Conservation (phyloP, 1,284 basidiomycete species). For the Naganishia albida region DNA sequence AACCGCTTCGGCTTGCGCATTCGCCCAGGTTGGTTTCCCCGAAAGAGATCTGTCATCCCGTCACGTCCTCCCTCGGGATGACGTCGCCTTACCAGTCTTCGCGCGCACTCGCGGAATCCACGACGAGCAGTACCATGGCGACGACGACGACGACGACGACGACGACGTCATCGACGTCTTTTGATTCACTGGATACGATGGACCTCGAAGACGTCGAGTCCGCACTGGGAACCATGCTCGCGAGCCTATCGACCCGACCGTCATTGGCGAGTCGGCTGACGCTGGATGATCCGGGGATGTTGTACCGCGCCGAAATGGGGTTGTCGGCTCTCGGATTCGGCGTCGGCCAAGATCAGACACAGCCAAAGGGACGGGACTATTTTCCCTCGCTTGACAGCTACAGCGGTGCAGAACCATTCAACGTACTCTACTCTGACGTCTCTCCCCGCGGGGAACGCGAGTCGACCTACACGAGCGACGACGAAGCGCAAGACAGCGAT, state of each 20-base stretch:
- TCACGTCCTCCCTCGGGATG: constrained; percentile 9
- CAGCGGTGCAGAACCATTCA: neutral
- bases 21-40: constrained; percentile 8
- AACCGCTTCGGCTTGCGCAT: constrained; percentile 13
- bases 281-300: neutral
- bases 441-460: neutral
- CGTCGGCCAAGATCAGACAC: neutral
- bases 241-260: constrained; percentile 20
- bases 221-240: constrained; percentile 22
- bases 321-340: constrained; percentile 18
- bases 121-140: constrained; percentile 20
- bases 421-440: neutral
- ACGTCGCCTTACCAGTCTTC: constrained; percentile 11
- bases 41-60: constrained; percentile 5
- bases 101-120: constrained; percentile 8
- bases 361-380: neutral
- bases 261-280: constrained; percentile 19
- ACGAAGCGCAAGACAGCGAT: constrained; percentile 20
- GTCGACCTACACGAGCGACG: neutral
- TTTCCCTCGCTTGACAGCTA: neutral
- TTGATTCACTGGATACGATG: constrained; percentile 17
- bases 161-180: constrained; percentile 1
- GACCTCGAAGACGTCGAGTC: constrained; percentile 25
- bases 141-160: constrained; percentile 9
- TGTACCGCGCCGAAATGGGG: neutral